A percentile compares a stretch with the other conserved stretches of the same genome.
These are phyloP conservation scores for Chalciporus sphaerocephalus DNA, from an alignment of 768 basidiomycete species.

Conservation along the genomic window DNA sequence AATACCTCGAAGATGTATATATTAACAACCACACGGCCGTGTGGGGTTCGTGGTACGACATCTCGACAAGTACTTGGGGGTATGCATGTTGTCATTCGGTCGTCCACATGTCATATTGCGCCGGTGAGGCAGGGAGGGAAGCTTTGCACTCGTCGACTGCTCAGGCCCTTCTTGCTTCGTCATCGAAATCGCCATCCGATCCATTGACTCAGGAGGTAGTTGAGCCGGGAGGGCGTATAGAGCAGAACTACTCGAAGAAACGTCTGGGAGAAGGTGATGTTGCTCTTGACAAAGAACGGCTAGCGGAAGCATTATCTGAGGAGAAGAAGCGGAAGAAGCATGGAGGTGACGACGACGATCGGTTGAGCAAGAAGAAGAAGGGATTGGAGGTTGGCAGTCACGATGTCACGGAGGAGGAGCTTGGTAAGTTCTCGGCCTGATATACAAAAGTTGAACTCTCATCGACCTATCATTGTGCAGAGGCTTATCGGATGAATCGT, in stretches of 20 bases:
- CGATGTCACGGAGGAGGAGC: conserved; percentile 87
- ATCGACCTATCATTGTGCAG: conserved; percentile 37
- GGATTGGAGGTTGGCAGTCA: conserved; percentile 48
- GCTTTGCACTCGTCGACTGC: conserved; percentile 75
- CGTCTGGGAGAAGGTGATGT: conserved; percentile 79
- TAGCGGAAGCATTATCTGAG: conserved; percentile 68
- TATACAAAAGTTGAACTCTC: conserved; percentile 1
- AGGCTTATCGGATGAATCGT: conserved; percentile 84
- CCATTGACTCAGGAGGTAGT: conserved; percentile 30
- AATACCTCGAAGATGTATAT: conserved; percentile 94
- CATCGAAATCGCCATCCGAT: conserved; percentile 26
- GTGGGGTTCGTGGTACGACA: conserved; percentile 97
- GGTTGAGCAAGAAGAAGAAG: conserved; percentile 59
- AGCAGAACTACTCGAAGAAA: conserved; percentile 75
- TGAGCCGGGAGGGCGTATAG: conserved; percentile 39
- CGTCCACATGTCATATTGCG: conserved; percentile 86
- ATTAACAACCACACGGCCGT: conserved; percentile 91
- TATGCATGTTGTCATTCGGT: conserved; percentile 92
- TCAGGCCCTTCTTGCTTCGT: conserved; percentile 54
- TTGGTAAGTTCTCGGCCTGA: conserved; percentile 47
- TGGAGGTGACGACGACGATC: conserved; percentile 51
- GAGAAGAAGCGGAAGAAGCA: conserved; percentile 75
- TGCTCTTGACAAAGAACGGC: conserved; percentile 63
- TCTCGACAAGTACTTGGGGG: conserved; percentile 73
- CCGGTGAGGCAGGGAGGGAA: conserved; percentile 79